phyloP scores from a whole-genome alignment of 495 filamentous ascomycete genomes.

The Neurospora discreta region DNA sequence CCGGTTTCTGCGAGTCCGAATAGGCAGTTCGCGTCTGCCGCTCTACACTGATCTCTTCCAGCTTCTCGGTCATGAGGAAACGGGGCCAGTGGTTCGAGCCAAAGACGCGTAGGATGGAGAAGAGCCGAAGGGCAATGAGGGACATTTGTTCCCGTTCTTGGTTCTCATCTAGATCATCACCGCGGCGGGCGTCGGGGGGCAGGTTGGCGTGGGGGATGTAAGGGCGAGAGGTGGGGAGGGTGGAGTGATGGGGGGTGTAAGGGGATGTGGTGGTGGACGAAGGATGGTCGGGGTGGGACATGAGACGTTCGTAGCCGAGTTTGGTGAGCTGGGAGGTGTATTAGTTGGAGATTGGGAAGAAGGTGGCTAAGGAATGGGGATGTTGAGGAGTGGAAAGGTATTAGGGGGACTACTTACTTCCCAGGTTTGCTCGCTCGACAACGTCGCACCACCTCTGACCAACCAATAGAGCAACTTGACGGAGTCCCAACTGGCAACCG shows the following conservation, averaged over 20 bases:
- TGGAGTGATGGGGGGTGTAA: neutral
- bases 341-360: too few relatives aligned
- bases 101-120: conserved; percentile 3
- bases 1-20: neutral
- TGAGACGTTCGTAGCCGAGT: conserved; percentile 10
- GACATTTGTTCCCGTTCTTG: neutral
- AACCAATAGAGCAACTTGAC: conserved; percentile 29
- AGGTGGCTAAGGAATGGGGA: too few relatives aligned
- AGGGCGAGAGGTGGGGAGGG: neutral
- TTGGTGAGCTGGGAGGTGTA: neutral
- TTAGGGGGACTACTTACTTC: conserved; percentile 14
- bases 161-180: neutral
- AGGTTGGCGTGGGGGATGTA: neutral
- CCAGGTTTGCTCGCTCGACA: conserved; percentile 19
- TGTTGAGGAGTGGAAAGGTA: too few relatives aligned
- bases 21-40: neutral
- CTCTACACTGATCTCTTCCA: neutral
- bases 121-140: neutral
- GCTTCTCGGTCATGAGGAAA: conserved; percentile 1
- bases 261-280: neutral
- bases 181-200: neutral
- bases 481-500: conserved; percentile 15
- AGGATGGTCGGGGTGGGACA: neutral
- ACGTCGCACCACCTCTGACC: conserved; percentile 17
- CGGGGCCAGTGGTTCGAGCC: conserved; percentile 4